phyloP scores from a whole-genome alignment of 2,329 filamentous ascomycete genomes.

The Cladosporium sp. region DNA sequence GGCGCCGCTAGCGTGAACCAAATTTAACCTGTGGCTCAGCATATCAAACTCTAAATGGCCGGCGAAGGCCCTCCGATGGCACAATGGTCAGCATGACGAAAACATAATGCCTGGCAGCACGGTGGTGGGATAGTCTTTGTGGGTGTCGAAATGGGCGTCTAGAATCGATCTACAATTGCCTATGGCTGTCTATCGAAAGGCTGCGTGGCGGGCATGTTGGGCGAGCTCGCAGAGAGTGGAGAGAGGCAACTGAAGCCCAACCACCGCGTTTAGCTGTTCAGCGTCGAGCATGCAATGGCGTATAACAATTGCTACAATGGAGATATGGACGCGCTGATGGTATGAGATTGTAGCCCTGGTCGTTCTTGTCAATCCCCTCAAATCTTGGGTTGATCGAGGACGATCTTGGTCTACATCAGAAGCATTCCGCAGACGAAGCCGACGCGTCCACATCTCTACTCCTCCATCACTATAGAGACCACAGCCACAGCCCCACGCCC shows the following conservation, averaged over 20 bases:
- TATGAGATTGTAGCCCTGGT: neutral
- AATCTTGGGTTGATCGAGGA: neutral
- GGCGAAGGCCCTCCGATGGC: neutral
- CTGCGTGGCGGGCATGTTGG: neutral
- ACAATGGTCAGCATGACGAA: neutral
- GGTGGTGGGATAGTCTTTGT: neutral
- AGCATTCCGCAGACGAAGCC: neutral
- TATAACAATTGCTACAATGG: neutral
- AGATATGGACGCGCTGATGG: neutral
- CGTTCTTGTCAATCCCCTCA: neutral
- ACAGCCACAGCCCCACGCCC: constrained; percentile 1
- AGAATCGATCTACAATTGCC: neutral
- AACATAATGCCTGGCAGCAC: neutral
- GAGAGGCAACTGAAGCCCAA: neutral
- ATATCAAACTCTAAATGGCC: neutral
- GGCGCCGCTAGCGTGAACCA: neutral
- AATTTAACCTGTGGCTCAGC: neutral
- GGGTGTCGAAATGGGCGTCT: neutral
- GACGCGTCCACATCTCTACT: neutral
- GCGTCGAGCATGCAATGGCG: neutral
- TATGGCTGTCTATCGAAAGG: neutral
- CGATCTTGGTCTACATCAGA: neutral
- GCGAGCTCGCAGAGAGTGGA: neutral
- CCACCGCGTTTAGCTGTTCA: neutral
- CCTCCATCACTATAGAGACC: neutral